phyloP scores from a whole-genome alignment of 257 asterid species.

The Ligustrum vulgare region DNA sequence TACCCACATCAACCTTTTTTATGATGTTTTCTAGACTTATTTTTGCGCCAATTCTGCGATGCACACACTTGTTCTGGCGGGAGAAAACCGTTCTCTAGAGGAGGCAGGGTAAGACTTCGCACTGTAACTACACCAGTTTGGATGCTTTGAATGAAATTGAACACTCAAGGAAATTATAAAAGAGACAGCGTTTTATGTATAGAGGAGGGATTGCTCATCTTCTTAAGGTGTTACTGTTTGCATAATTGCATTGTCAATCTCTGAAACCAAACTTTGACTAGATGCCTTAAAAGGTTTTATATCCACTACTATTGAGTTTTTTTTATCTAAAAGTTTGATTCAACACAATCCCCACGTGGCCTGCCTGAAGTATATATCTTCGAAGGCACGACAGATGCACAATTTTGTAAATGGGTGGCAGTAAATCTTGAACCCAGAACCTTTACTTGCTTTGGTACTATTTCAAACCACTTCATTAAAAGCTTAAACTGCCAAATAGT shows the following conservation, averaged over 20 bases:
- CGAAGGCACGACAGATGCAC: not conserved
- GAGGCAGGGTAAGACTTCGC: constrained; percentile 69
- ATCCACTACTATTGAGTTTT: not conserved
- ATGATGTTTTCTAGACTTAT: constrained; percentile 56
- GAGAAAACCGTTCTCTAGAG: constrained; percentile 71
- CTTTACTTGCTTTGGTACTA: not conserved
- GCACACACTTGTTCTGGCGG: constrained; percentile 79
- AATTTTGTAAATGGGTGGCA: not conserved
- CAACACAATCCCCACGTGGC: not conserved
- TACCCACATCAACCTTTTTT: constrained; percentile 22
- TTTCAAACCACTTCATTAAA: not conserved
- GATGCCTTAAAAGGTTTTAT: not conserved
- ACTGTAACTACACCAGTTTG: not conserved
- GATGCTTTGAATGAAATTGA: not conserved
- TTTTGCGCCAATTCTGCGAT: constrained; percentile 87
- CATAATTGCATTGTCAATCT: not conserved
- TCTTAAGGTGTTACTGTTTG: not conserved
- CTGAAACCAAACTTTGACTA: not conserved
- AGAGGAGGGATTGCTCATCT: not conserved
- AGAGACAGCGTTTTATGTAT: not conserved
- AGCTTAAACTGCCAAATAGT: not conserved
- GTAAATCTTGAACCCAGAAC: not conserved
- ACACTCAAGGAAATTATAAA: not conserved
- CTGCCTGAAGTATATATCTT: not conserved
- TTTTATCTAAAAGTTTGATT: not conserved